Base-by-base conservation (phyloP, 2,329 filamentous ascomycete genomes). In the Fusarium pseudocircinatum region DNA sequence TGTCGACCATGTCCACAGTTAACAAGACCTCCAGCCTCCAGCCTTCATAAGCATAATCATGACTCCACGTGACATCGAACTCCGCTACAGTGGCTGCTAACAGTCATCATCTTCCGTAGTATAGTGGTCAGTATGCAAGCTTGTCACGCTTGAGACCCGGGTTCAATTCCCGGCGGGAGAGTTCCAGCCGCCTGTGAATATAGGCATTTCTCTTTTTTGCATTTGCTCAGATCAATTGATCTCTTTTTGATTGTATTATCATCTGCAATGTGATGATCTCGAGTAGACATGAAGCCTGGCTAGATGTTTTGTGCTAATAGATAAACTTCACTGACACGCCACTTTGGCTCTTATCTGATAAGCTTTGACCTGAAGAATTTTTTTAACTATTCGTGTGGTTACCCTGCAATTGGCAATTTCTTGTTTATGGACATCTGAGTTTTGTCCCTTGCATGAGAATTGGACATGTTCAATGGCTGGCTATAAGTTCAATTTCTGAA, bases 51-150 rank as follows among this genome's bases (percentile, higher is more conserved):
- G 0, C 18, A 57, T 20, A 3, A 22, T 26, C 7, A n/a, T 20
- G 0, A 11, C 16, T 26, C 11, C 40, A 34, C 34, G 50, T 43
- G 36, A 36, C 39, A 69, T 69, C 66, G 49, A 69, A 69, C 66
- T 69, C 28, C 42, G 37, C 66, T 69, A 69, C 64, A 69, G 32
- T 69, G 58, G 26, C 39, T 63, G 66, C 34, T 40, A 43, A 69
- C 66, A 69, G 57, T 40, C 64, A 69, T 69, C 49, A 44, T 69
- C 66, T 69, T 69, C 66, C 66, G 66, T 69, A 69, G 66, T 68
- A 68, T 68, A 68, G 63, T 68, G 65, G 65, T 67, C 65, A 68
- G 65, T 68, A 68, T 67, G 65, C 62, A 68, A 67, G 62, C 64
- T 67, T 67, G 64, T 67, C 62, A 60, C 62, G 64, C 64, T 67